Conservation (phyloP, 1,139 yeast species). For the Pichia terricola region DNA sequence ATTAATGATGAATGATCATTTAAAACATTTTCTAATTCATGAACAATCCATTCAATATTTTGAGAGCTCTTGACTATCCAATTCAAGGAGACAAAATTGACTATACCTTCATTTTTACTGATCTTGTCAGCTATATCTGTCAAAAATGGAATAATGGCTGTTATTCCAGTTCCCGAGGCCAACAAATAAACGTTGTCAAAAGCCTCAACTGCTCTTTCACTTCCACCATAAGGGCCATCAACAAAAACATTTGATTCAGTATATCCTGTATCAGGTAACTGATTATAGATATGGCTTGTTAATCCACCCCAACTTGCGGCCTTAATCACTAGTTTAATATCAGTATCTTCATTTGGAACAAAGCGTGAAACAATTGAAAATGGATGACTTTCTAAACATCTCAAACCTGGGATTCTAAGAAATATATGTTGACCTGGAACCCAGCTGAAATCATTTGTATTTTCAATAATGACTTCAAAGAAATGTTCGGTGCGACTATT, state of each 20-base stretch:
- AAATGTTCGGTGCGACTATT: conserved; percentile 9
- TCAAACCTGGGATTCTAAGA: conserved; percentile 38
- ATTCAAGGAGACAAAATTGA: conserved; percentile 30
- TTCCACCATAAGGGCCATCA: conserved; percentile 63
- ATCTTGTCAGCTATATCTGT: conserved; percentile 2
- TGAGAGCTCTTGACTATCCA: conserved; percentile 38
- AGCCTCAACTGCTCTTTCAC: conserved; percentile 37
- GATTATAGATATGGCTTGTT: conserved; percentile 29
- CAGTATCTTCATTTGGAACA: conserved; percentile 19
- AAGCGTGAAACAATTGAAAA: conserved; percentile 44
- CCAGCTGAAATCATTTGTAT: conserved; percentile 36
- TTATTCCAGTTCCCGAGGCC: conserved; percentile 47
- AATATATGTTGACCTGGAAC: conserved; percentile 54
- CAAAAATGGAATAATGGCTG: conserved; percentile 33
- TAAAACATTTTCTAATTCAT: conserved; percentile 28
- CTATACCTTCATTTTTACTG: conserved; percentile 8
- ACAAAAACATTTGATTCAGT: conserved; percentile 29
- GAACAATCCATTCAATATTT: conserved; percentile 37
- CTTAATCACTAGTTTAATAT: conserved; percentile 40
- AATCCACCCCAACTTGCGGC: conserved; percentile 39
- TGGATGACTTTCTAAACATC: conserved; percentile 50
- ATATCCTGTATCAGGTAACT: conserved; percentile 20
- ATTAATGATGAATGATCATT: conserved; percentile 3
- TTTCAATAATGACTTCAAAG: conserved; percentile 35
- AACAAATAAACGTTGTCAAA: conserved; percentile 40